Percentiles rank a stretch among this genome's conserved stretches.
These are phyloP conservation scores for Botrytis hyacinthi DNA, from an alignment of 2,329 filamentous ascomycete genomes.

Conservation along the genomic window DNA sequence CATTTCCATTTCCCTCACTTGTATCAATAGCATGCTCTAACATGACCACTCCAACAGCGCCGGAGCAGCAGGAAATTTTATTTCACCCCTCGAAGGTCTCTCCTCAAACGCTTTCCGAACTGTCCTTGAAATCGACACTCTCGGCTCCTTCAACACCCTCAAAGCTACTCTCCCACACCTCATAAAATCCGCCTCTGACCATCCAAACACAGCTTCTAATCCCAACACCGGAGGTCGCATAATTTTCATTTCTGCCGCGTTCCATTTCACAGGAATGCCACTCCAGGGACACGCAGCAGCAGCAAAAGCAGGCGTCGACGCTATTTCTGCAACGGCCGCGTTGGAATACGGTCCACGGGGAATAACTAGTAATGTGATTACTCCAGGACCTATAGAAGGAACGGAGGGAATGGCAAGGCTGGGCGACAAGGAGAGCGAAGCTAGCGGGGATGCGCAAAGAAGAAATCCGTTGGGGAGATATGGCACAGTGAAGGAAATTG, in stretches of 20 bases:
- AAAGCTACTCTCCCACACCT: constrained; percentile 88
- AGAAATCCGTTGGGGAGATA: constrained; percentile 71
- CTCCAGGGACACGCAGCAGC: constrained; percentile 88
- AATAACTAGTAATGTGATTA: constrained; percentile 82
- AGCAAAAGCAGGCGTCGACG: constrained; percentile 88
- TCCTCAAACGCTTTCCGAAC: constrained; percentile 89
- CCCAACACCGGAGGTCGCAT: constrained; percentile 71
- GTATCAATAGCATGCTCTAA: neutral
- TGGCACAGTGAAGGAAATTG: constrained; percentile 82
- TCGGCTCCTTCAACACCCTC: constrained; percentile 91
- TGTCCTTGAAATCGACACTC: constrained; percentile 93
- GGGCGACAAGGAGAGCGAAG: constrained; percentile 36
- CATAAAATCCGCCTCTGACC: constrained; percentile 64
- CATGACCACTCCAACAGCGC: constrained; percentile 55
- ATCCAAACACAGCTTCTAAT: constrained; percentile 57
- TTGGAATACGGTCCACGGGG: constrained; percentile 89
- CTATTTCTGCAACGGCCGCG: constrained; percentile 73
- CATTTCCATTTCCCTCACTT: constrained; percentile 17
- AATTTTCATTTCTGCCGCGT: constrained; percentile 84
- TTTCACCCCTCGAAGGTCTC: constrained; percentile 78
- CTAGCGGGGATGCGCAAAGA: constrained; percentile 36
- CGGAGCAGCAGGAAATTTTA: constrained; percentile 93
- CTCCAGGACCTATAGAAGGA: constrained; percentile 72
- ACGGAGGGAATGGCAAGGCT: constrained; percentile 78
- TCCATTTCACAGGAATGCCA: constrained; percentile 85